A percentile compares a stretch with the other conserved stretches of the same genome.
phyloP scores from a whole-genome alignment of 805 yeast species.

The Saturnispora quitensis region DNA sequence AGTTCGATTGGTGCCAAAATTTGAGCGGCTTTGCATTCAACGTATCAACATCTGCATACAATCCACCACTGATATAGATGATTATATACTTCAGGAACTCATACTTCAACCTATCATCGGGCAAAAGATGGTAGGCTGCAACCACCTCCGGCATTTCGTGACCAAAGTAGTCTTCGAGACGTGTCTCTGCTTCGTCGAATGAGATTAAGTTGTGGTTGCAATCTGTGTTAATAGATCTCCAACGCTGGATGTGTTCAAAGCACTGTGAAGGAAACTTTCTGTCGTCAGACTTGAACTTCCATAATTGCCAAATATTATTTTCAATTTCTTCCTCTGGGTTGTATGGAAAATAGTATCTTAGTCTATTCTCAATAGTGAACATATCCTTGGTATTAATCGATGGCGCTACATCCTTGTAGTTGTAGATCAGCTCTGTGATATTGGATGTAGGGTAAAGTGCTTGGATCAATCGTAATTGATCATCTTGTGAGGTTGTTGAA shows the following conservation, averaged over 20 bases:
- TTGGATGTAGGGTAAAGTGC: constrained; percentile 12
- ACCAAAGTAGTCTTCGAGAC: constrained; percentile 20
- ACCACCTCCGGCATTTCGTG: constrained; percentile 40
- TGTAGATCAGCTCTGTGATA: constrained; percentile 1
- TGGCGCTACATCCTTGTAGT: constrained; percentile 15
- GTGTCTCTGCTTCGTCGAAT: constrained; percentile 23
- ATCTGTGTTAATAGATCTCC: constrained; percentile 26
- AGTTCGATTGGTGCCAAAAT: constrained; percentile 23
- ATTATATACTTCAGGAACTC: constrained; percentile 50
- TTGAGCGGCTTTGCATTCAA: constrained; percentile 39
- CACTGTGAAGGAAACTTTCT: constrained; percentile 24
- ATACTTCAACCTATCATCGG: constrained; percentile 41
- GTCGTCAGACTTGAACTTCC: constrained; percentile 20
- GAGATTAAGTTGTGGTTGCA: constrained; percentile 25
- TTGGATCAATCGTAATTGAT: constrained; percentile 6
- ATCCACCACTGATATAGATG: constrained; percentile 47
- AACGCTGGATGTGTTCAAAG: constrained; percentile 25
- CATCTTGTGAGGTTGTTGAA: constrained; percentile 5
- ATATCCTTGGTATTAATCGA: constrained; percentile 16
- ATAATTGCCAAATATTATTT: constrained; percentile 26
- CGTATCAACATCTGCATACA: constrained; percentile 55
- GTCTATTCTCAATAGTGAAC: constrained; percentile 21
- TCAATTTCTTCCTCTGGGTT: constrained; percentile 18
- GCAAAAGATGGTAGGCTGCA: constrained; percentile 40
- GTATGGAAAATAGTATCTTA: constrained; percentile 20